A percentile compares a stretch with the other conserved stretches of the same genome.
Evolutionary conservation across 345 rosid species (phyloP).

Genomic region (Brassica cretica): DNA sequence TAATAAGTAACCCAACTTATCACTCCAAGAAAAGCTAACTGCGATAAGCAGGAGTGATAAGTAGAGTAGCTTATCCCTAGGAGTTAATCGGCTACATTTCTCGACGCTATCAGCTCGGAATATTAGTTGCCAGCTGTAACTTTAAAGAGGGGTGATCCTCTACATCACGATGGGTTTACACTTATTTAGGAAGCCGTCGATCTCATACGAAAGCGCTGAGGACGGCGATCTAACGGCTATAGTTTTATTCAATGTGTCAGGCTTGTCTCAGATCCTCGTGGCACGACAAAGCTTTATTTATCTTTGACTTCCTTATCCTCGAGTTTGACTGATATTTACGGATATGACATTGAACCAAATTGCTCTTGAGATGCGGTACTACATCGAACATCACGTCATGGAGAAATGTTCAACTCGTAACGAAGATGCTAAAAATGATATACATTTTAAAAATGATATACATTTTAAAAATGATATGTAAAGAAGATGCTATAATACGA

Average conservation of each 20-base stretch:
- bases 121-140: conserved; percentile 66
- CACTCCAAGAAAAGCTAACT: neutral
- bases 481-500: too few species aligned
- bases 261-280: conserved; percentile 45
- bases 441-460: too few species aligned
- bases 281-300: conserved; percentile 49
- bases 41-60: conserved; percentile 23
- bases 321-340: conserved; percentile 40
- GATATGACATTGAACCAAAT: conserved; percentile 38
- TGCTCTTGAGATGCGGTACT: conserved; percentile 41
- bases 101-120: conserved; percentile 84
- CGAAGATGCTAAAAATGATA: conserved; percentile 9
- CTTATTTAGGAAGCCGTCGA: conserved; percentile 7
- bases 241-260: conserved; percentile 38
- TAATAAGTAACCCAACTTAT: fast-evolving
- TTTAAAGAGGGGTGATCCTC: neutral
- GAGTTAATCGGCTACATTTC: conserved; percentile 73
- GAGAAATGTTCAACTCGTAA: conserved; percentile 35
- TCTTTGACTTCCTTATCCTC: conserved; percentile 28
- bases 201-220: neutral
- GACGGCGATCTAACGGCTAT: conserved; percentile 39
- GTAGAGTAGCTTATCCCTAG: fast-evolving
- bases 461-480: too few species aligned
- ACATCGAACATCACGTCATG: conserved; percentile 51
- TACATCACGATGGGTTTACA: neutral